phyloP scores from a whole-genome alignment of 768 basidiomycete genomes.

The Pisolithus marmoratus region DNA sequence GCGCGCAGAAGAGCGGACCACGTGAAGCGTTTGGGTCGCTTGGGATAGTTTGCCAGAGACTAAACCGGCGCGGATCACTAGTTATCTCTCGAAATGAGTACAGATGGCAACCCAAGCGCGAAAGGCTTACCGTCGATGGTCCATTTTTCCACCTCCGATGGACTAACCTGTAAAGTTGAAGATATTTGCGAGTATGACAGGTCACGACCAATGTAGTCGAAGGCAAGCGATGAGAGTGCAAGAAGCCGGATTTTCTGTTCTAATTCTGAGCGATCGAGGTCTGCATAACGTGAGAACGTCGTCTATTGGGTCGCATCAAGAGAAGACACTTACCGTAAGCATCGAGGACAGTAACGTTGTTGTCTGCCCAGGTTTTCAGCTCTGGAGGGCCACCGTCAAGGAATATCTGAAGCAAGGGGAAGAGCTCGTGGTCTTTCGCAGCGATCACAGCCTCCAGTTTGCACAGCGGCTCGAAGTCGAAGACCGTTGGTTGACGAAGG shows the following conservation, averaged over 20 bases:
- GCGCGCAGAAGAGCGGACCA: conserved; percentile 69
- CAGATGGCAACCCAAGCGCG: neutral
- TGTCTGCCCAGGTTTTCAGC: conserved; percentile 54
- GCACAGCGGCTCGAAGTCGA: conserved; percentile 80
- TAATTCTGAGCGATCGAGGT: conserved; percentile 50
- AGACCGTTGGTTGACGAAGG: conserved; percentile 57
- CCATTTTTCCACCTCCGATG: conserved; percentile 75
- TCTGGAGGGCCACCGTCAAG: conserved; percentile 57
- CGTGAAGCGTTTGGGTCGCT: conserved; percentile 62
- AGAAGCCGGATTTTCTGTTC: conserved; percentile 79
- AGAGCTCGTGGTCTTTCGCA: conserved; percentile 64
- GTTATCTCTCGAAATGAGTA: neutral
- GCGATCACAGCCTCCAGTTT: conserved; percentile 67
- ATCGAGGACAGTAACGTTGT: conserved; percentile 43
- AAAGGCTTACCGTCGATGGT: conserved; percentile 67
- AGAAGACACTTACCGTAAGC: conserved; percentile 47
- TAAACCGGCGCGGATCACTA: conserved; percentile 78
- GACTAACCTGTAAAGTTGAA: conserved; percentile 56
- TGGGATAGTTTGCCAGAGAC: conserved; percentile 83
- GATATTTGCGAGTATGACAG: conserved; percentile 69
- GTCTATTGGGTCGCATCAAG: neutral
- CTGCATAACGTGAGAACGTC: conserved; percentile 28
- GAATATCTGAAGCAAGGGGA: conserved; percentile 72
- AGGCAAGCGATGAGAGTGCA: conserved; percentile 70
- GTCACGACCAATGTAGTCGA: conserved; percentile 67